Conservation (phyloP, 129 eudicot species). For the Sambucus nigra region DNA sequence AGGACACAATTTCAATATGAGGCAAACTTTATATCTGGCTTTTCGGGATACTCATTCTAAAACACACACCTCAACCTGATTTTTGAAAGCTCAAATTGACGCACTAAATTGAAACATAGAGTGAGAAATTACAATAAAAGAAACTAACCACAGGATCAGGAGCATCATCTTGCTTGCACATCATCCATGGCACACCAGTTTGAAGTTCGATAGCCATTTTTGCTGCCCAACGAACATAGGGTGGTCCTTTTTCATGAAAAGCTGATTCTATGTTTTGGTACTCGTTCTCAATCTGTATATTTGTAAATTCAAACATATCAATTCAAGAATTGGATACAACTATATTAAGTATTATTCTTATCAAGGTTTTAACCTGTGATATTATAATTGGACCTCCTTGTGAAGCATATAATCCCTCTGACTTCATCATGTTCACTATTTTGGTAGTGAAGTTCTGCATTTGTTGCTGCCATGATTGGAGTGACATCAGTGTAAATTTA, state of each 20-base stretch:
- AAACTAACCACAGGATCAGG: constrained; percentile 81
- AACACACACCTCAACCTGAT: no score
- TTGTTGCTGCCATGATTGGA: constrained; percentile 32
- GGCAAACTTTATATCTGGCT: no score
- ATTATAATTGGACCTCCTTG: constrained; percentile 95
- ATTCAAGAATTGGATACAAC: background rate
- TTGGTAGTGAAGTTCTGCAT: constrained; percentile 70
- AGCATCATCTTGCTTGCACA: constrained; percentile 96
- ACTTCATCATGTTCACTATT: constrained; percentile 76
- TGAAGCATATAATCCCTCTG: constrained; percentile 63
- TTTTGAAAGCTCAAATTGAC: no score
- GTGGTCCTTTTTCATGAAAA: constrained; percentile 38
- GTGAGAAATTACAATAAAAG: background rate
- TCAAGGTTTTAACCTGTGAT: constrained; percentile 51
- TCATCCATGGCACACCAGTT: constrained; percentile 87
- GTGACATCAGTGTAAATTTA: no score
- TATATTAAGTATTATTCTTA: background rate
- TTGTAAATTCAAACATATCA: background rate
- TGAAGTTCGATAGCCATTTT: constrained; percentile 65
- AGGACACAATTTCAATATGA: no score
- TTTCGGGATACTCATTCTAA: no score
- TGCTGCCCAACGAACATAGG: constrained; percentile 76
- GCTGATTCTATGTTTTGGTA: constrained; percentile 58
- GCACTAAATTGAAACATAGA: no score
- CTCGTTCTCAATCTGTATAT: constrained; percentile 75